A percentile compares a stretch with the other conserved stretches of the same genome.
These are phyloP conservation scores for Xanthoparmelia taractica DNA, from an alignment of 495 filamentous ascomycete genomes.

Conservation along the genomic window DNA sequence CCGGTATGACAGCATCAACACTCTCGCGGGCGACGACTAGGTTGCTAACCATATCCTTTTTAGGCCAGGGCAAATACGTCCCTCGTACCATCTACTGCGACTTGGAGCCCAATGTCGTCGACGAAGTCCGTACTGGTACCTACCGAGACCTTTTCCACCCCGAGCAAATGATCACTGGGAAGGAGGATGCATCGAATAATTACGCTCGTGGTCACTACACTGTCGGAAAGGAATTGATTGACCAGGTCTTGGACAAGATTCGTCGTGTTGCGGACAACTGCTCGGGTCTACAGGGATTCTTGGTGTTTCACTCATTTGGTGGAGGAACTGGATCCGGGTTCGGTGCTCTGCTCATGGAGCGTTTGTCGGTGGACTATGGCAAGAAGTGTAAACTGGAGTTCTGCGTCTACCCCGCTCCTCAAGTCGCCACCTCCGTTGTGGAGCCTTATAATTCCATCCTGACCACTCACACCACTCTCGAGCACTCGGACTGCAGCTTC, in stretches of 20 bases:
- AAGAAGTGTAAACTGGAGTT: conserved; percentile 99
- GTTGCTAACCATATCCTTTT: conserved; percentile 17
- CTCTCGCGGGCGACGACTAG: neutral
- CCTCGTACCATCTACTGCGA: conserved; percentile 99
- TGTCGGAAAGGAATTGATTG: conserved; percentile 96
- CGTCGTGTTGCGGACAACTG: conserved; percentile 95
- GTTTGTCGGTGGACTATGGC: conserved; percentile 93
- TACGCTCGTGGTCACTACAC: conserved; percentile 99
- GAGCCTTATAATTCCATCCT: conserved; percentile 99
- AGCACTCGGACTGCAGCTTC: conserved; percentile 99
- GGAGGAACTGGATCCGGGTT: conserved; percentile 98
- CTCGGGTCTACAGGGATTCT: conserved; percentile 93
- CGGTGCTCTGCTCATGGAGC: conserved; percentile 95
- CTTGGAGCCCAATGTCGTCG: conserved; percentile 98
- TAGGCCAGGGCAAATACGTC: conserved; percentile 97
- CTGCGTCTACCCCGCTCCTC: conserved; percentile 95
- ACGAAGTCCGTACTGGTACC: conserved; percentile 95
- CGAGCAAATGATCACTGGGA: conserved; percentile 97
- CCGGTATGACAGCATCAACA: conserved; percentile 58
- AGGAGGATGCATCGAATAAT: conserved; percentile 99
- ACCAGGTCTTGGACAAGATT: conserved; percentile 93
- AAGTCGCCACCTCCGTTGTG: conserved; percentile 92
- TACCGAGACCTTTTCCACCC: conserved; percentile 97
- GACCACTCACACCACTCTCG: conserved; percentile 96
- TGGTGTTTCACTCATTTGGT: conserved; percentile 99